phyloP scores from a whole-genome alignment of 75 land plant genomes.

The Ceratopteris richardii region DNA sequence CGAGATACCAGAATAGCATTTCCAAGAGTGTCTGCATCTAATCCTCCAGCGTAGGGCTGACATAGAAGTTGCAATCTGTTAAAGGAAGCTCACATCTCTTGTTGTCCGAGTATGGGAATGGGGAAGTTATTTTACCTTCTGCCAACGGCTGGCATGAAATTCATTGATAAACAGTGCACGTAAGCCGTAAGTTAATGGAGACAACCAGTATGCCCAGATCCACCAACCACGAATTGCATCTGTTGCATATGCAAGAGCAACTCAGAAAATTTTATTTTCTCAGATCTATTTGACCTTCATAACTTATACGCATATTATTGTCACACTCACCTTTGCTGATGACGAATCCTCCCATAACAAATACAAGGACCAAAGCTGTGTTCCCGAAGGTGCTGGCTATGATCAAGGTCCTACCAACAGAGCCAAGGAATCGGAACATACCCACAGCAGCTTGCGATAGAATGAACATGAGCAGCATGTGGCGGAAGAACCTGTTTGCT shows the following conservation, averaged over 20 bases:
- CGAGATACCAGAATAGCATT: constrained; percentile 23
- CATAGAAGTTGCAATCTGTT: not conserved
- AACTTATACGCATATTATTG: not conserved
- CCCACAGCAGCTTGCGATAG: constrained; percentile 32
- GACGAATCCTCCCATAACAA: constrained; percentile 37
- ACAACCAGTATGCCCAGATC: constrained; percentile 89
- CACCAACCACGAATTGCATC: constrained; percentile 62
- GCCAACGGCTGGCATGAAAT: constrained; percentile 60
- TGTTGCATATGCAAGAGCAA: constrained; percentile 9
- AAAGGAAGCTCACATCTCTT: not conserved
- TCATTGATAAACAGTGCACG: constrained; percentile 61
- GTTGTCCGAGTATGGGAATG: too few species aligned
- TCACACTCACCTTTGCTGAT: constrained; percentile 24
- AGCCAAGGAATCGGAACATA: constrained; percentile 25
- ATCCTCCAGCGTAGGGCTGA: constrained; percentile 34
- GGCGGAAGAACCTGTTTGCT: constrained; percentile 32
- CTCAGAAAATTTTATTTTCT: not conserved
- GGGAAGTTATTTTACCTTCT: constrained; percentile 31
- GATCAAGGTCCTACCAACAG: constrained; percentile 27
- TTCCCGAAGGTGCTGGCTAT: constrained; percentile 30
- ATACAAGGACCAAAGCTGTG: constrained; percentile 20
- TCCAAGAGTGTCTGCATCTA: constrained; percentile 36
- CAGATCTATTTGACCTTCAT: not conserved
- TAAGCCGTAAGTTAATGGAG: constrained; percentile 63
- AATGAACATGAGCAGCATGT: constrained; percentile 19